Base-by-base conservation (phyloP, 1,284 basidiomycete genomes). In the Sanghuangporus weigelae region DNA sequence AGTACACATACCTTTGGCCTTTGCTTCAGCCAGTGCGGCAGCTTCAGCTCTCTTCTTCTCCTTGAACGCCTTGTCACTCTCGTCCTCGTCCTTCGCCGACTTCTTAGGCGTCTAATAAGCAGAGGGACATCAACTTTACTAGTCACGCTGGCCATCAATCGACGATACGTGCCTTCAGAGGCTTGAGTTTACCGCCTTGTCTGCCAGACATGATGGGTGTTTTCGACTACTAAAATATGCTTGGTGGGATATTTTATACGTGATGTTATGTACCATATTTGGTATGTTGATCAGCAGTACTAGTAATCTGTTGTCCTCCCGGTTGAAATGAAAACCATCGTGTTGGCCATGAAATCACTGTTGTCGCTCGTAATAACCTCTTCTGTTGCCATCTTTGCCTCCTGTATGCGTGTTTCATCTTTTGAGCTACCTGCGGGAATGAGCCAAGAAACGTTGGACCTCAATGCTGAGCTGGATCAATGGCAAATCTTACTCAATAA, bases 141-240 rank as follows among this genome's bases (percentile, higher is more conserved):
- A 12, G 16, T 31, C n/a, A 54, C 21, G 3, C 38, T 31, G 40
- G 16, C 5, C 6, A 59, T 21, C 19, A 48, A 21, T 10, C 40
- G 2, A 53, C 36, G 26, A 58, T 60, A 44, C 66, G 55, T 58
- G 82, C 86, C 84, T 88, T 87, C 56, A 87, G 76, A 63, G 90
- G 90, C 81, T 92, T 92, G 59, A 87, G 72, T 76, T 92, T 92
- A 71, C 90, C 90, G 67, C 88, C 90, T 79, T 90, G 86, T 77
- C 90, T 83, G 71, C 81, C 78, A 51, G 87, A 82, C 89, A 91
- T 90, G 65, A 65, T 66, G 59, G 31, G 36, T 19, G 42, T 35
- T 31, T 7, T 35, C 19, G 40, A 38, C 38, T 10, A 48, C 8
- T 21, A 36, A 21, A 4, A 35, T 5, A 10, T 12, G 16, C 11